Evolutionary conservation across 768 basidiomycete species (phyloP).

Genomic region (Megacollybia marginata): DNA sequence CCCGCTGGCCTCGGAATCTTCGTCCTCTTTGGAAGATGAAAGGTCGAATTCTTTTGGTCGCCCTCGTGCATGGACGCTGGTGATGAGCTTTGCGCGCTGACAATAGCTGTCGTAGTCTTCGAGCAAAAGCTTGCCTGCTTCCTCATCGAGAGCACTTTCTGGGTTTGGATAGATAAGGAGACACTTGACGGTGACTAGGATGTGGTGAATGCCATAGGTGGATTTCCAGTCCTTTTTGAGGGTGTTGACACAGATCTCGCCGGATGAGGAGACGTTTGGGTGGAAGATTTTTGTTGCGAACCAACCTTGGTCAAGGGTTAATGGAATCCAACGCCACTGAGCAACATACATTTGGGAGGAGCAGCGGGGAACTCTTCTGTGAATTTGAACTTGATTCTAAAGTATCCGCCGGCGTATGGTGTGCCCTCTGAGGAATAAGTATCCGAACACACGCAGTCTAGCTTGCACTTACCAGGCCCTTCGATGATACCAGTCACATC

Average conservation of each 20-base stretch:
- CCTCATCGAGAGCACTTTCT: slow-evolving; percentile 92
- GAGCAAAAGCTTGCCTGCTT: slow-evolving; percentile 86
- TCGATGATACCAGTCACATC: slow-evolving; percentile 84
- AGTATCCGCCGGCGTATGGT: slow-evolving; percentile 62
- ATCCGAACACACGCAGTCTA: background rate
- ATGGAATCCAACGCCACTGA: background rate
- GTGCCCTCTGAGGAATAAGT: slow-evolving; percentile 39
- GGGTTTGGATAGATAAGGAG: slow-evolving; percentile 96
- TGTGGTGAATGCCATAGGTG: slow-evolving; percentile 84
- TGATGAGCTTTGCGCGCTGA: slow-evolving; percentile 80
- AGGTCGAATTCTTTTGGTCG: slow-evolving; percentile 68
- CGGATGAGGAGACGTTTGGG: slow-evolving; percentile 83
- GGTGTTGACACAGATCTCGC: slow-evolving; percentile 96
- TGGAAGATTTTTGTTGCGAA: slow-evolving; percentile 95
- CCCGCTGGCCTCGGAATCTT: slow-evolving; percentile 8
- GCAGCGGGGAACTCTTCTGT: slow-evolving; percentile 90
- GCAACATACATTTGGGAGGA: slow-evolving; percentile 81
- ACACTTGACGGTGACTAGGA: slow-evolving; percentile 89
- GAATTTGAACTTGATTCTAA: slow-evolving; percentile 78
- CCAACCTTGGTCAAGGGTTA: slow-evolving; percentile 50
- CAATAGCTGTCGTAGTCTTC: slow-evolving; percentile 89
- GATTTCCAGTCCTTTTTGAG: slow-evolving; percentile 97
- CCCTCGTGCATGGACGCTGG: slow-evolving; percentile 80
- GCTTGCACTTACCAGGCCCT: slow-evolving; percentile 66
- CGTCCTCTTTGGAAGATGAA: slow-evolving; percentile 8